Evolutionary conservation across 2,329 filamentous ascomycete species (phyloP).

Genomic region (Penicillium frequentans): DNA sequence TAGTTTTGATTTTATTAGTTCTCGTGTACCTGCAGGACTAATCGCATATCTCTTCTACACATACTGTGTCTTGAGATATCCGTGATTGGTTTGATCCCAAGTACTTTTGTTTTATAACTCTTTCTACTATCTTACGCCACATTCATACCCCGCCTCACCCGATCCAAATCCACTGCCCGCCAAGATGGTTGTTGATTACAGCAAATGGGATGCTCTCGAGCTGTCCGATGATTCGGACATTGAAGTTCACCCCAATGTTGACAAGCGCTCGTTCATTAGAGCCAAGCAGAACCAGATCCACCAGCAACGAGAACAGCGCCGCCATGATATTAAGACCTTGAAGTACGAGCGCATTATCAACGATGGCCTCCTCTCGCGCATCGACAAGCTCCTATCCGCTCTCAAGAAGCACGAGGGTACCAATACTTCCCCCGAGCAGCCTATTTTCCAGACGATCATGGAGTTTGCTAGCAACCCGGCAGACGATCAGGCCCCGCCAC

Average conservation of each 20-base stretch:
- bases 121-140: conserved; percentile 9
- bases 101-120: neutral
- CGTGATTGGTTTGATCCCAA: neutral
- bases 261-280: conserved; percentile 97
- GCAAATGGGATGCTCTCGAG: conserved; percentile 77
- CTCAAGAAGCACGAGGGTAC: conserved; percentile 72
- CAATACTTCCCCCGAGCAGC: conserved; percentile 67
- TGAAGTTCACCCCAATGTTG: conserved; percentile 97
- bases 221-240: conserved; percentile 97
- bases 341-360: conserved; percentile 92
- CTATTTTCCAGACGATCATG: conserved; percentile 87
- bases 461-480: conserved; percentile 71
- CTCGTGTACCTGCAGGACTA: neutral
- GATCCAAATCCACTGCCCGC: conserved; percentile 13
- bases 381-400: conserved; percentile 72
- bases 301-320: conserved; percentile 80
- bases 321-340: conserved; percentile 83
- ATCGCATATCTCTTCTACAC: neutral
- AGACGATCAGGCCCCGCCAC: conserved; percentile 71
- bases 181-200: conserved; percentile 62
- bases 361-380: conserved; percentile 81
- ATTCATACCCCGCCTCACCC: conserved; percentile 15
- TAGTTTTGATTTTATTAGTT: neutral
- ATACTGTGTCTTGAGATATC: no score
- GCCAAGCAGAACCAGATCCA: conserved; percentile 98